These are phyloP conservation scores for Teratosphaeria gauchensis DNA, from an alignment of 2,329 filamentous ascomycete genomes.

Conservation along the genomic window DNA sequence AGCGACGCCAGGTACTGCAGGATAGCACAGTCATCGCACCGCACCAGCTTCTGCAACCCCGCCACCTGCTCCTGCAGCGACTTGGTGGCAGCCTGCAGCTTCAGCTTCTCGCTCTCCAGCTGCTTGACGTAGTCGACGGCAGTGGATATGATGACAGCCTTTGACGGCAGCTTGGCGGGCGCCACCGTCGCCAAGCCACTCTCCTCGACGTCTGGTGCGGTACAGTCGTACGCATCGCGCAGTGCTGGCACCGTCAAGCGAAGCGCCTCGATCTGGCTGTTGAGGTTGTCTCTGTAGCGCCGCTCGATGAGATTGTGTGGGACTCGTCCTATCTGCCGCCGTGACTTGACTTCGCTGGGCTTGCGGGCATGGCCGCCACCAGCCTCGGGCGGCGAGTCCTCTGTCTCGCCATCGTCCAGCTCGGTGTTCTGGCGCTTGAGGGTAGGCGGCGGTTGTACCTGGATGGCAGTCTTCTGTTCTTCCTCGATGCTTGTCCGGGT, in stretches of 20 bases:
- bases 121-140: slow-evolving; percentile 37
- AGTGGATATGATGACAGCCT: slow-evolving; percentile 36
- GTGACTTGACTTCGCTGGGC: neutral
- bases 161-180: slow-evolving; percentile 19
- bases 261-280: slow-evolving; percentile 35
- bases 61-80: slow-evolving; percentile 29
- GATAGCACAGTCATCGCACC: slow-evolving; percentile 33
- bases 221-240: neutral
- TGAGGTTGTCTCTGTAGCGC: slow-evolving; percentile 37
- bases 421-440: neutral
- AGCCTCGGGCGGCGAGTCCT: neutral
- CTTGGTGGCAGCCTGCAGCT: slow-evolving; percentile 28
- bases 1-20: slow-evolving; percentile 6
- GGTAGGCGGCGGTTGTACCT: neutral
- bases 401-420: neutral
- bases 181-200: neutral
- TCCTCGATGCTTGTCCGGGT: neutral
- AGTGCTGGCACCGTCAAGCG: slow-evolving; percentile 10
- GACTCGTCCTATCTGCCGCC: neutral
- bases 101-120: slow-evolving; percentile 33
- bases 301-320: slow-evolving; percentile 36
- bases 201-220: slow-evolving; percentile 1
- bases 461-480: neutral
- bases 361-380: neutral
- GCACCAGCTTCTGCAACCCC: slow-evolving; percentile 35